Base-by-base conservation (phyloP, 495 filamentous ascomycete species). In the Trichoderma gamsii region DNA sequence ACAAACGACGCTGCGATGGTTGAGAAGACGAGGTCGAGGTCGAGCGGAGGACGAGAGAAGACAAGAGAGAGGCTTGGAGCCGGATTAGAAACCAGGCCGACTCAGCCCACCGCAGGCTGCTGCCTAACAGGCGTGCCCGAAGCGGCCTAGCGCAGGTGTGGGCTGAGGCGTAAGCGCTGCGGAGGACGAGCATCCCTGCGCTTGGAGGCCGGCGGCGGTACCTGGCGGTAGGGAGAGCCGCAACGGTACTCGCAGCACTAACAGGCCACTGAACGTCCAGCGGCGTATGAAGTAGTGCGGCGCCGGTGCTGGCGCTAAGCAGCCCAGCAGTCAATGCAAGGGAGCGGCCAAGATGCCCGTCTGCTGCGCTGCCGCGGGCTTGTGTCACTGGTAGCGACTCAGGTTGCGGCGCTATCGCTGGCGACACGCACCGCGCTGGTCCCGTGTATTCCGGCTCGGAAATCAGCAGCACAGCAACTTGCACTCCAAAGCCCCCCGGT, bases 111-210 rank as follows among this genome's bases (percentile, higher is more conserved):
- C 56, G 56, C 56, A 61, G 56, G 56, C 56, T 61, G 56, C 56
- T 61, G 56, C 56, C 56, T 61, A 61, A 61, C 56, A 27, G 9
- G 56, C 23, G 23, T 23, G 25, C 56, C 56, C 9, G 25, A 12
- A 12, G 7, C 1, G 56, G 56, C 56, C 27, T 61, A 61, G 56
- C 56, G 56, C 56, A 12, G 23, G 23, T 27, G 56, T 61, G 56
- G 56, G 56, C 56, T 61, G 56, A 61, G 56, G 56, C 56, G 56
- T 61, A 61, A 61, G 56, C 56, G 56, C 56, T 61, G 56, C 56
- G 56, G 56, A 61, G 56, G 56, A 61, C 23, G 56, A 23, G 27
- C 5, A 61, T 61, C 56, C 56, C 56, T 61, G 56, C 18, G 5
- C 35, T 7, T 0, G 4, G 35, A 38, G 35, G 35, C 16, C 18